Evolutionary conservation across 2,329 filamentous ascomycete species (phyloP).

Genomic region (Penicillium sp.): DNA sequence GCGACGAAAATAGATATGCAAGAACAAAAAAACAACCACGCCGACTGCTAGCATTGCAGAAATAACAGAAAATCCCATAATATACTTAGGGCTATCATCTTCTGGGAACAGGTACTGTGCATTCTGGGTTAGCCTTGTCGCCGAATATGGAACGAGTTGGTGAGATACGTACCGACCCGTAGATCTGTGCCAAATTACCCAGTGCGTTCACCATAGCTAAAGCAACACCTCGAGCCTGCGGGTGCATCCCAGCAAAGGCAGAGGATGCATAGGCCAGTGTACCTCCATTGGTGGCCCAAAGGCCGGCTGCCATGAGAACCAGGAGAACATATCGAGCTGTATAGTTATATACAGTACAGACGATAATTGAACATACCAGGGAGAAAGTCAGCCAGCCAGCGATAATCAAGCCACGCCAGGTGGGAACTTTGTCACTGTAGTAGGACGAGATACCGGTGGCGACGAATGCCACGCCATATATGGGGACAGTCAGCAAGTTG

Average conservation of each 20-base stretch:
- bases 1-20: slow-evolving; percentile 28
- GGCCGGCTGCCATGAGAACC: slow-evolving; percentile 55
- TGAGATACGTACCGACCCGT: slow-evolving; percentile 39
- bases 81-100: slow-evolving; percentile 50
- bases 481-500: slow-evolving; percentile 44
- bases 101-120: slow-evolving; percentile 54
- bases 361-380: slow-evolving; percentile 40
- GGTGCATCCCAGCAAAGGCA: slow-evolving; percentile 51
- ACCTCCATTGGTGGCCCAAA: slow-evolving; percentile 55
- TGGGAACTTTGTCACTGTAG: slow-evolving; percentile 48
- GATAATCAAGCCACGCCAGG: slow-evolving; percentile 51
- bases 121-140: too few species aligned
- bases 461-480: slow-evolving; percentile 55
- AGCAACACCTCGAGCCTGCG: slow-evolving; percentile 52
- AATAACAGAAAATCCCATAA: slow-evolving; percentile 45
- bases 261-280: slow-evolving; percentile 53
- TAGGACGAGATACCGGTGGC: slow-evolving; percentile 48
- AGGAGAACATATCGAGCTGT: slow-evolving; percentile 55
- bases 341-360: slow-evolving; percentile 50
- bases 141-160: too few species aligned
- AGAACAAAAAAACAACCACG: slow-evolving; percentile 25
- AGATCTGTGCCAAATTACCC: slow-evolving; percentile 57
- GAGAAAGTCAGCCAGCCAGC: slow-evolving; percentile 48
- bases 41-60: slow-evolving; percentile 34
- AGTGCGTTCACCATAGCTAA: slow-evolving; percentile 55